A percentile compares a stretch with the other conserved stretches of the same genome.
These are phyloP conservation scores for Camelina hispida DNA, from an alignment of 345 rosid species.

Conservation along the genomic window DNA sequence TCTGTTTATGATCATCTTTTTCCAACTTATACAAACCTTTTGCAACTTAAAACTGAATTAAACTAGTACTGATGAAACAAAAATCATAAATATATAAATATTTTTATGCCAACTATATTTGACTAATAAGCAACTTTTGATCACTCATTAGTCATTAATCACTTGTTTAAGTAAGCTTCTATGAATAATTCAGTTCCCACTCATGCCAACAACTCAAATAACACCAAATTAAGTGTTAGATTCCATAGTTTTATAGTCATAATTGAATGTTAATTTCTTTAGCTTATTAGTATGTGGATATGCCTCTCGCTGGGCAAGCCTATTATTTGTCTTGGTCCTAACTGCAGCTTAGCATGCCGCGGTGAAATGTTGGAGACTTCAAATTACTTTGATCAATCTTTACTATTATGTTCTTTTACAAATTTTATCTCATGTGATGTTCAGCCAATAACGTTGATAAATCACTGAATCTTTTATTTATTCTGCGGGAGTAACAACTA, in stretches of 20 bases:
- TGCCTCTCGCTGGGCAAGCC: conserved; percentile 5
- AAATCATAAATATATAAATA: background rate
- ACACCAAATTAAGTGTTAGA: conserved; percentile 37
- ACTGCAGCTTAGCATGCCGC: background rate
- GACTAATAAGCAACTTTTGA: conserved; percentile 57
- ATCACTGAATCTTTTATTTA: background rate
- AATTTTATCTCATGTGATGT: background rate
- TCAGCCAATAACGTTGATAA: background rate
- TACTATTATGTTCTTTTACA: too few relatives aligned
- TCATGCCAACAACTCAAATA: conserved; percentile 38
- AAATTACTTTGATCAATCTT: background rate
- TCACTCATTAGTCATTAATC: conserved; percentile 31
- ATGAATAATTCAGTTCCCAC: conserved; percentile 48
- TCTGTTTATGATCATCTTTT: conserved; percentile 36
- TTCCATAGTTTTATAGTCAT: background rate
- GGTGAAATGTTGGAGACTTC: conserved; percentile 16
- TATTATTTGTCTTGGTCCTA: background rate
- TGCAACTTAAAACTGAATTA: conserved; percentile 1
- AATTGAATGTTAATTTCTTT: conserved; percentile 8
- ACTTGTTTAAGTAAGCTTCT: conserved; percentile 29
- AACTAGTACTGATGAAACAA: background rate
- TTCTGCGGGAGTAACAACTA: background rate
- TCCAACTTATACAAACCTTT: conserved; percentile 12
- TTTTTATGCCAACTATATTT: conserved; percentile 61
- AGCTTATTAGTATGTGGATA: background rate